A percentile compares a stretch with the other conserved stretches of the same genome.
These are phyloP conservation scores for Salvia rosmarinus DNA, from an alignment of 257 asterid genomes.

Conservation along the genomic window DNA sequence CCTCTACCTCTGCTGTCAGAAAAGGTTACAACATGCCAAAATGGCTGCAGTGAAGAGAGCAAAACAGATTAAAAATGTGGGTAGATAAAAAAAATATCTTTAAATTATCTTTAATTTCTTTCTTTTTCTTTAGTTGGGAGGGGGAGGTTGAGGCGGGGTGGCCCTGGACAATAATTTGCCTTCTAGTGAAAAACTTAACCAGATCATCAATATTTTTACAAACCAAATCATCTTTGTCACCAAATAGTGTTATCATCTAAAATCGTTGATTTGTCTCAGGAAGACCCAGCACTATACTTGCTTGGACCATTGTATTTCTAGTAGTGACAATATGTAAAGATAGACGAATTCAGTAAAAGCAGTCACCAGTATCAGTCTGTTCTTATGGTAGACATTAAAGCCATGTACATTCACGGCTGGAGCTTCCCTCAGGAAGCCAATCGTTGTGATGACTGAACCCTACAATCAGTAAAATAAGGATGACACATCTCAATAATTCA, in stretches of 20 bases:
- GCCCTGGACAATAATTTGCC: constrained; percentile 11
- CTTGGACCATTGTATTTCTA: constrained; percentile 2
- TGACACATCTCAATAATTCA: constrained; percentile 20
- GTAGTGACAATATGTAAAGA: constrained; percentile 17
- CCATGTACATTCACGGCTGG: constrained; percentile 83
- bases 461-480: constrained; percentile 43
- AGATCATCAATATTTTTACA: too few species aligned
- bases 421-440: constrained; percentile 95
- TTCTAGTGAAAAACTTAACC: not conserved
- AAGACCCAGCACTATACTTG: constrained; percentile 16
- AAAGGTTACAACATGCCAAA: constrained; percentile 80
- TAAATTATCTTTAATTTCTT: not conserved
- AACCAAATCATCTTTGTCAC: not conserved
- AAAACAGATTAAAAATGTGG: constrained; percentile 22
- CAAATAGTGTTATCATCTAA: constrained; percentile 15
- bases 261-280: constrained; percentile 23
- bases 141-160: not conserved
- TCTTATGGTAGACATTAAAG: constrained; percentile 95
- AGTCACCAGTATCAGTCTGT: constrained; percentile 85
- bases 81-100: constrained; percentile 15
- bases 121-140: not conserved
- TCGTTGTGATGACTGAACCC: constrained; percentile 72
- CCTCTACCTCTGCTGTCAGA: constrained; percentile 80
- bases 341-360: constrained; percentile 30
- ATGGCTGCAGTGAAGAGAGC: constrained; percentile 71